Base-by-base conservation (phyloP, 75 land plant species). In the Pinus tabuliformis region DNA sequence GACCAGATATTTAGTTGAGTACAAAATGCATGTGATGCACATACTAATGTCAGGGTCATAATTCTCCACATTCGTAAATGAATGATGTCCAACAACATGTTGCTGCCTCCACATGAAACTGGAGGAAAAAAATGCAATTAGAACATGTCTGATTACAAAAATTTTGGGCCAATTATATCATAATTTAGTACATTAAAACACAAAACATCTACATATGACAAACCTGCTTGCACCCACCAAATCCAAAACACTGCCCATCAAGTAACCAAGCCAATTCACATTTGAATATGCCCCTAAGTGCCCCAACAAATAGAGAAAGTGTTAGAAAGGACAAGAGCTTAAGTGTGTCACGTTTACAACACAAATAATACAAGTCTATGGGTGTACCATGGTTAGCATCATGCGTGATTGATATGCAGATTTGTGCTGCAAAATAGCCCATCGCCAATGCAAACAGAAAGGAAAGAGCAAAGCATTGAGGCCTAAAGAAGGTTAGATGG, bases 21-120 rank as follows among this genome's bases (percentile, higher is more conserved):
- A 11, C 54, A 49, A 49, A 8, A 49, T 49, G 54, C 54, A 49
- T 9, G 54, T 9, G 54, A 49, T 49, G 54, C 12, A 49, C 87
- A 62, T 75, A 86, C 88, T 76, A 70, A 86, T 86, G 77, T 86
- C 88, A 58, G 88, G 88, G 39, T 86, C 88, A 65, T 80, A 84
- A 54, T 86, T 71, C 75, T 86, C 77, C 45, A 86, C 86, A 70
- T 86, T 86, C 45, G 88, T 86, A 66, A 76, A 86, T 33, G 82
- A 74, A 70, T 86, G 88, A 80, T 86, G 88, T 49, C 88, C 88
- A 70, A 84, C 86, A 54, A 86, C 88, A 80, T 86, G 88, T 66
- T 86, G 88, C 64, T 86, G 82, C 62, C 82, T 83, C 88, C 88
- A 86, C 88, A 86, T 86, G 61, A 86, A 86, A 73, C 88, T 86